Conservation (phyloP, 1,284 basidiomycete species). For the Coriolopsis trogii region DNA sequence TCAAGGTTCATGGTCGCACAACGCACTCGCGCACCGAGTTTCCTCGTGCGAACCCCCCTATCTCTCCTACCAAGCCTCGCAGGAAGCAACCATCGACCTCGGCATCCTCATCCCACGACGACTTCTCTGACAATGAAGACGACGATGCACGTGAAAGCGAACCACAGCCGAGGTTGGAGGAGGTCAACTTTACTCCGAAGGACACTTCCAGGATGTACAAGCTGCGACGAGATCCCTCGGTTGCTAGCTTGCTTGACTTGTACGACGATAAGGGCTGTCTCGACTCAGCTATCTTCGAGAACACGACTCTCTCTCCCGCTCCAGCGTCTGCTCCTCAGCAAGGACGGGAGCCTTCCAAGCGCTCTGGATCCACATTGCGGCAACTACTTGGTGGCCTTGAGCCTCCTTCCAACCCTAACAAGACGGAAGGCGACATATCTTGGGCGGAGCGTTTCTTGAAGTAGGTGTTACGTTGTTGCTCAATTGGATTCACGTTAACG, state of each 20-base stretch:
- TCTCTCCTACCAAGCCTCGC: constrained; percentile 25
- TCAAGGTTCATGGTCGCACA: constrained; percentile 65
- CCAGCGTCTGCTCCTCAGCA: constrained; percentile 28
- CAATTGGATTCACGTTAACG: background rate
- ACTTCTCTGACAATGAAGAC: constrained; percentile 13
- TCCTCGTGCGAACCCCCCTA: constrained; percentile 55
- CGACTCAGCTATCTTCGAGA: constrained; percentile 62
- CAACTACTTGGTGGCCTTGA: constrained; percentile 64
- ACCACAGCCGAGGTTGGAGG: constrained; percentile 28
- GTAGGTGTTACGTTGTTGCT: constrained; percentile 41
- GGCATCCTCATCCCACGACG: constrained; percentile 8
- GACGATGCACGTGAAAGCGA: constrained; percentile 15
- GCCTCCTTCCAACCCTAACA: constrained; percentile 40
- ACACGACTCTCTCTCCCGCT: constrained; percentile 50
- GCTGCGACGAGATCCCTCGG: constrained; percentile 74
- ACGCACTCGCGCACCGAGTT: constrained; percentile 66
- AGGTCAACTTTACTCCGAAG: constrained; percentile 44
- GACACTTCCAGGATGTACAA: constrained; percentile 56
- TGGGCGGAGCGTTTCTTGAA: constrained; percentile 77
- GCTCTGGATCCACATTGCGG: constrained; percentile 70
- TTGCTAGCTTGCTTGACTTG: constrained; percentile 67
- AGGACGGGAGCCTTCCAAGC: constrained; percentile 54
- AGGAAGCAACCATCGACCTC: constrained; percentile 27
- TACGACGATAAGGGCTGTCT: constrained; percentile 74
- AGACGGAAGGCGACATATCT: constrained; percentile 70